Evolutionary conservation across 345 rosid genomes (phyloP), one percentile per base, ranked within the genome.

Genomic region (Geranium rotundifolium): DNA sequence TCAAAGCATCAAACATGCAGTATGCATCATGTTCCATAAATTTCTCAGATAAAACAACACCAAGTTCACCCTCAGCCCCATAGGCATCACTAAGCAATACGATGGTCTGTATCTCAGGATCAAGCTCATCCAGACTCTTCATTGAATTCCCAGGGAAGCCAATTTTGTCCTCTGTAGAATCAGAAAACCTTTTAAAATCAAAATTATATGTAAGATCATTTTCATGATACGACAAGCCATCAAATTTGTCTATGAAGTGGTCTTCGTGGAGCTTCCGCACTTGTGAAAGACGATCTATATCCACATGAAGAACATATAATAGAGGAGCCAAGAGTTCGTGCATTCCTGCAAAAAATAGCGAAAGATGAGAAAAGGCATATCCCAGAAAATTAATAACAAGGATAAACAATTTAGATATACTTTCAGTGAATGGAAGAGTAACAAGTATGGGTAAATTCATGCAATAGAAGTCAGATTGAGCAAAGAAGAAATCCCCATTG

Each of bases 21-120:
- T 90, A 93, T 19, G 96, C 97, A 78, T 93, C 99, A 55, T 93
- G 99, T 66, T 93, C 99, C 92, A 88, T 81, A 72, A 93, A 90
- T 74, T 93, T 93, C 77, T 93, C 97, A 5, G 99, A 93, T 73
- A 90, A 76, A 69, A 90, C 89, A 70, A 88, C 82, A 63, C 99
- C 99, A 27, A 93, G 81, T 79, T 93, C 99, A 59, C 99, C 97
- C 83, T 93, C 99, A 15, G 95, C 96, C 56, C 99, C 99, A 37
- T 93, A 93, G 50, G 97, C 86, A 76, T 93, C 99, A 29, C 88
- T 88, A 19, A 93, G 71, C 80, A 73, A 63, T 20, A 90, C 77
- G 59, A 84, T 77, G 14, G 81, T 77, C 65, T 82, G 86, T 60
- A 90, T 79, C 67, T 93, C 88, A 0, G 92, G 89, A 80, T 90